phyloP scores from a whole-genome alignment of 2,329 filamentous ascomycete species.

The Diaporthe citri region DNA sequence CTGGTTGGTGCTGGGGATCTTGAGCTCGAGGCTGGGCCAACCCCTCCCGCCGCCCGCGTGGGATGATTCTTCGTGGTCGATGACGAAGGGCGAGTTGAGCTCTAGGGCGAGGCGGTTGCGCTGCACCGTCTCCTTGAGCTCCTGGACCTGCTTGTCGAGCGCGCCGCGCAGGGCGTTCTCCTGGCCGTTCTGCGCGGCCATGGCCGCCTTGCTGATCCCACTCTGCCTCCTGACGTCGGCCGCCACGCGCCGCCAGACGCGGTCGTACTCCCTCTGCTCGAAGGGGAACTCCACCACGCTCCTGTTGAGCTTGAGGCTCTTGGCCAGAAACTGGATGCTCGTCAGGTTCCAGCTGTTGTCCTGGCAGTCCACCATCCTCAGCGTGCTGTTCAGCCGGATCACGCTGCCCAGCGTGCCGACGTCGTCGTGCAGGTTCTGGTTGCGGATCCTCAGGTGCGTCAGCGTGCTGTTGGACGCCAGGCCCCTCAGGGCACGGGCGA shows the following conservation, averaged over 20 bases:
- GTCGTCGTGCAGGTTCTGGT: slow-evolving; percentile 67
- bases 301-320: slow-evolving; percentile 57
- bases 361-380: slow-evolving; percentile 67
- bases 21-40: slow-evolving; percentile 46
- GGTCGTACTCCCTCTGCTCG: slow-evolving; percentile 44
- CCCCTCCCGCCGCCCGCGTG: slow-evolving; percentile 43
- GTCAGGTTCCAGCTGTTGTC: slow-evolving; percentile 68
- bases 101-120: slow-evolving; percentile 47
- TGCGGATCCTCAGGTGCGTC: slow-evolving; percentile 66
- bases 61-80: slow-evolving; percentile 46
- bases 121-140: slow-evolving; percentile 43
- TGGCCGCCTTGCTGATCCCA: slow-evolving; percentile 38
- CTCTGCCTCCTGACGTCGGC: slow-evolving; percentile 41
- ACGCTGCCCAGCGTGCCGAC: slow-evolving; percentile 63
- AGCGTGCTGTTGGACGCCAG: slow-evolving; percentile 49
- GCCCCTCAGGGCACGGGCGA: slow-evolving; percentile 60
- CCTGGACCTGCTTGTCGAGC: slow-evolving; percentile 40
- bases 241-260: slow-evolving; percentile 43
- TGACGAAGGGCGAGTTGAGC: slow-evolving; percentile 43
- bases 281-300: slow-evolving; percentile 59
- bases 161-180: slow-evolving; percentile 41
- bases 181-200: slow-evolving; percentile 43
- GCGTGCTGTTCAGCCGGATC: slow-evolving; percentile 60
- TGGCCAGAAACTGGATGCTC: slow-evolving; percentile 61
- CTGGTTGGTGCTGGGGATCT: slow-evolving; percentile 37